These are phyloP conservation scores for Poa annua DNA, from an alignment of 176 grass and related monocot species.

Conservation along the genomic window DNA sequence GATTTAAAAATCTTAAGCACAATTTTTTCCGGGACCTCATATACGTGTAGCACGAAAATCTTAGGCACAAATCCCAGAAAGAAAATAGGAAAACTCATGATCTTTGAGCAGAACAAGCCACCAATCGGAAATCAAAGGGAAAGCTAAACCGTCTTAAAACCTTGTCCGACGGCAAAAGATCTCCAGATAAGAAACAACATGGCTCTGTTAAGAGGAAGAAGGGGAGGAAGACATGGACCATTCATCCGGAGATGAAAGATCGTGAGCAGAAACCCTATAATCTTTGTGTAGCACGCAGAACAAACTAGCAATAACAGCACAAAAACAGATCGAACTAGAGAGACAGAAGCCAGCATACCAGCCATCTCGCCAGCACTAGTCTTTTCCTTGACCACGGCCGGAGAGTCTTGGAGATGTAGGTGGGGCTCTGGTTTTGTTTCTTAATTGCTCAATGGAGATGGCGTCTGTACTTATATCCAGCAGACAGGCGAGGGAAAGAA, in stretches of 20 bases:
- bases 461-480: background rate
- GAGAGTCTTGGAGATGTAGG: background rate
- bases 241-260: background rate
- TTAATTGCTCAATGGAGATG: background rate
- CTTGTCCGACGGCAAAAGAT: background rate
- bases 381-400: background rate
- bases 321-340: background rate
- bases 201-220: background rate
- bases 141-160: too few species aligned
- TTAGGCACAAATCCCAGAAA: background rate
- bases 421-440: background rate
- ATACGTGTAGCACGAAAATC: too few species aligned
- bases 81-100: background rate
- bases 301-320: too few species aligned
- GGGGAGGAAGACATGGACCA: background rate
- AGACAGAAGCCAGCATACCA: background rate
- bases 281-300: too few species aligned
- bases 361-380: background rate
- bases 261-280: too few species aligned
- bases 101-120: background rate
- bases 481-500: background rate
- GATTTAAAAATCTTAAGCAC: background rate
- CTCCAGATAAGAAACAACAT: background rate
- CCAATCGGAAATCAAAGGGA: background rate
- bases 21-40: background rate